These are phyloP conservation scores for Microdochium paspali DNA, from an alignment of 2,329 filamentous ascomycete genomes.

Conservation along the genomic window DNA sequence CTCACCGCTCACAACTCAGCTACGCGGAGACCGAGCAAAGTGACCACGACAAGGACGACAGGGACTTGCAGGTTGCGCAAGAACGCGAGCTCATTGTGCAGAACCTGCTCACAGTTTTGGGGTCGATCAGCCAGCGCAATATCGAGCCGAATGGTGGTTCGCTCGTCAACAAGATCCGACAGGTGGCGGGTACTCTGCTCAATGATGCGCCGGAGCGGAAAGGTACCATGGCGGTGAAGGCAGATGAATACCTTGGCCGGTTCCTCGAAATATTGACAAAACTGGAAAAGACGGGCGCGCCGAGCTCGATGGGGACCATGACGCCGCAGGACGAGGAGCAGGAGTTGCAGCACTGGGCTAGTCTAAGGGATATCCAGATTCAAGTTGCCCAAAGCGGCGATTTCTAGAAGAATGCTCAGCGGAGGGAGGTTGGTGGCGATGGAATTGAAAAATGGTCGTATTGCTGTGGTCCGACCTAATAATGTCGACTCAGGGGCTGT, in stretches of 20 bases:
- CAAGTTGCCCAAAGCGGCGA: slow-evolving; percentile 60
- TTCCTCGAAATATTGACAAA: slow-evolving; percentile 69
- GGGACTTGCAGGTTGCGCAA: slow-evolving; percentile 54
- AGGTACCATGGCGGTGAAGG: slow-evolving; percentile 40
- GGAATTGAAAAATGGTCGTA: too few relatives aligned
- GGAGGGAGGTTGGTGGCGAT: too few relatives aligned
- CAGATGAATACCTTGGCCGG: slow-evolving; percentile 61
- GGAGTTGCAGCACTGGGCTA: slow-evolving; percentile 69
- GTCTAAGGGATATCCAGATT: slow-evolving; percentile 67
- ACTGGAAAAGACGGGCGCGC: slow-evolving; percentile 55
- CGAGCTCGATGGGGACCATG: slow-evolving; percentile 25
- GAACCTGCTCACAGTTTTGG: slow-evolving; percentile 65
- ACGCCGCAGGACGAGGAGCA: slow-evolving; percentile 59
- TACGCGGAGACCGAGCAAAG: slow-evolving; percentile 26
- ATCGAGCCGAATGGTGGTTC: slow-evolving; percentile 65
- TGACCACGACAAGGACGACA: slow-evolving; percentile 32
- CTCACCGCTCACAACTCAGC: slow-evolving; percentile 40
- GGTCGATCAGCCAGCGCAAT: slow-evolving; percentile 72
- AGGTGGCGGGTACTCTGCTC: slow-evolving; percentile 72
- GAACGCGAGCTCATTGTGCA: slow-evolving; percentile 78
- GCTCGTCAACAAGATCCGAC: slow-evolving; percentile 74
- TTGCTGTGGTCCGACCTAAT: not conserved
- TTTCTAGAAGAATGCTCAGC: slow-evolving; percentile 23
- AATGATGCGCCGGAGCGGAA: slow-evolving; percentile 44
- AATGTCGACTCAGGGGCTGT: too few relatives aligned